Base-by-base conservation (phyloP, 2,329 filamentous ascomycete species). In the Colletotrichum sansevieriae region DNA sequence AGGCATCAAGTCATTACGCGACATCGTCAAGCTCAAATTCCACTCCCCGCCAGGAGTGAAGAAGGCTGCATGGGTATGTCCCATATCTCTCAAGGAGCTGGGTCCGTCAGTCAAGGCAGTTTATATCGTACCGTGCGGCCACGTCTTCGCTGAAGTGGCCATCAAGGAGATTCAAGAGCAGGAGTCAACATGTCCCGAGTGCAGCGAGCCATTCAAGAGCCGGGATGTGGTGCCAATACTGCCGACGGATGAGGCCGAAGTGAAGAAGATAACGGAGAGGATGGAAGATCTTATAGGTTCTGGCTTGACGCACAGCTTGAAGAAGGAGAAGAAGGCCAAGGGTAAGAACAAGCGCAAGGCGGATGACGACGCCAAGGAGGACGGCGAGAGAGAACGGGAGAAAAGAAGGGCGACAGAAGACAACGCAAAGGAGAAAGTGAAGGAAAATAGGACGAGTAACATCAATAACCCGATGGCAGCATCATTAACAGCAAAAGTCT, bases 391-490 rank as follows among this genome's bases (percentile, higher is more conserved):
- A 3, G 76, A 76, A 75, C 71, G 20, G 5, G 68, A 68, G 12
- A 75, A 74, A 49, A 71, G 72, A 15, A 71, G 65, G 41, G 63
- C 65, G 20, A 66, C 69, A 37, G 70, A 71, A 4, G 65, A 69
- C 8, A 46, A 15, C 8, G 37, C 39, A 22, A 72, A 71, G 52
- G 71, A 72, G 13, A 83, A 80, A 2, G 1, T 18, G 67, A 78
- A 77, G 65, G 71, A 73, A 10, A 76, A 76, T 1, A 79, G 82
- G 55, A 78, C 82, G 54, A 83, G 85, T 61, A 89, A 91, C 11
- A 97, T 98, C 78, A 97, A 97, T 78, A 97, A 98, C 74, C 84
- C 93, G 0, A 88, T 93, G 63, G 96, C 96, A 0, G 95, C 95
- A 0, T 92, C 90, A 3, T 81, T 99, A 49, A 97, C 95, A 0